Conservation (phyloP, 2,329 filamentous ascomycete species). For the Penicillium griseofulvum region DNA sequence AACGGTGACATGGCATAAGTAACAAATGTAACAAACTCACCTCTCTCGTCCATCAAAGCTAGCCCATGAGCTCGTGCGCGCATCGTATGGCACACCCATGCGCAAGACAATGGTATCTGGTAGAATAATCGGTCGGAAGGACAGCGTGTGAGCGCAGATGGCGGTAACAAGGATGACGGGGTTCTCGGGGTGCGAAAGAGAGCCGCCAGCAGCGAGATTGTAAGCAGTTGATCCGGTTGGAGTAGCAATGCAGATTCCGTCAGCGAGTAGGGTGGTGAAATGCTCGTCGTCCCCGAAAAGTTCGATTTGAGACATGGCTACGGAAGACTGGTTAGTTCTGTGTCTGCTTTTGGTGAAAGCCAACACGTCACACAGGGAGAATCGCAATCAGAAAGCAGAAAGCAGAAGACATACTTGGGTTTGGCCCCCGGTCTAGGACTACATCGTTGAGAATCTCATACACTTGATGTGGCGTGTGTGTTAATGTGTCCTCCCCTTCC, state of each 20-base stretch:
- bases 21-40: slow-evolving; percentile 31
- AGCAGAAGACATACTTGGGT: slow-evolving; percentile 66
- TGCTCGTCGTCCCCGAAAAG: slow-evolving; percentile 94
- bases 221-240: slow-evolving; percentile 95
- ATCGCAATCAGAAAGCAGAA: neutral
- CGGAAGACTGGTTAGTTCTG: slow-evolving; percentile 13
- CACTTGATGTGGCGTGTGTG: slow-evolving; percentile 78
- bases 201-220: slow-evolving; percentile 92
- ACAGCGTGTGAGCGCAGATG: slow-evolving; percentile 91
- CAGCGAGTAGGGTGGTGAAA: slow-evolving; percentile 88
- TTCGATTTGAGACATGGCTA: slow-evolving; percentile 87
- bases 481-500: slow-evolving; percentile 77
- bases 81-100: slow-evolving; percentile 91
- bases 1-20: neutral
- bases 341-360: neutral
- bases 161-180: slow-evolving; percentile 92
- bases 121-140: slow-evolving; percentile 92
- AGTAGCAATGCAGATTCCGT: slow-evolving; percentile 90
- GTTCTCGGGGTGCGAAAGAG: slow-evolving; percentile 92
- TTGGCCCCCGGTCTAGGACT: slow-evolving; percentile 92
- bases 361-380: neutral
- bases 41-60: slow-evolving; percentile 94
- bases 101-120: slow-evolving; percentile 94
- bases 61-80: slow-evolving; percentile 88
- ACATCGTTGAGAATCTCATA: slow-evolving; percentile 94